These are phyloP conservation scores for Auricularia cornea DNA, from an alignment of 768 basidiomycete species.

Conservation along the genomic window DNA sequence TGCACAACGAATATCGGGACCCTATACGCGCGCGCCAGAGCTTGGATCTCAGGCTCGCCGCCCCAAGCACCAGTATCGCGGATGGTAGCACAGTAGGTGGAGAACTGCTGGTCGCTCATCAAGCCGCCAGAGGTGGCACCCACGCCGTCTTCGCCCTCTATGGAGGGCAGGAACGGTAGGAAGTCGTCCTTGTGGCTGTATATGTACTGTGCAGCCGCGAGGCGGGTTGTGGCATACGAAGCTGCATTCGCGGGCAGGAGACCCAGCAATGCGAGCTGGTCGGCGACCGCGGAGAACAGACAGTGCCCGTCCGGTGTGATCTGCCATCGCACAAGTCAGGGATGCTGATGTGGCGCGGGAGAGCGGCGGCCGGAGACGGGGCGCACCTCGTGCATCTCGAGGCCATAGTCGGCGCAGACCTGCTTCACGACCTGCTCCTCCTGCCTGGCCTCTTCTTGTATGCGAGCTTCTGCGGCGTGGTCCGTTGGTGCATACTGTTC, in stretches of 20 bases:
- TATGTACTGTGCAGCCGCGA: constrained; percentile 74
- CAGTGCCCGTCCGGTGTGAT: constrained; percentile 95
- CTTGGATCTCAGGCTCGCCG: constrained; percentile 94
- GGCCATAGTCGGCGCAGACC: constrained; percentile 55
- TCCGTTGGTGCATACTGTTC: constrained; percentile 45
- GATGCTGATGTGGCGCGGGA: too few species aligned
- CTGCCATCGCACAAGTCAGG: constrained; percentile 32
- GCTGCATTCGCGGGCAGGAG: constrained; percentile 52
- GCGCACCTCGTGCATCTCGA: constrained; percentile 58
- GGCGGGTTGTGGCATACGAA: constrained; percentile 52
- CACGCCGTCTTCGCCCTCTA: constrained; percentile 56
- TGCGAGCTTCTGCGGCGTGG: constrained; percentile 47
- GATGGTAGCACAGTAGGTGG: constrained; percentile 68
- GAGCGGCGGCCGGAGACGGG: neutral
- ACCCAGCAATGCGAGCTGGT: constrained; percentile 74
- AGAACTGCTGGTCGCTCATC: constrained; percentile 59
- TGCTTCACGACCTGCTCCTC: constrained; percentile 57
- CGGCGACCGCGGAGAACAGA: constrained; percentile 88
- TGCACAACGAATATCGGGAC: constrained; percentile 90
- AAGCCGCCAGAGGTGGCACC: constrained; percentile 59
- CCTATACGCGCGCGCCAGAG: constrained; percentile 70
- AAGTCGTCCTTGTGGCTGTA: constrained; percentile 80
- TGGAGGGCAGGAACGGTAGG: constrained; percentile 80
- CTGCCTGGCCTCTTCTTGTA: constrained; percentile 56
- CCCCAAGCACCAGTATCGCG: constrained; percentile 90